Evolutionary conservation across 2,329 filamentous ascomycete genomes (phyloP).

Genomic region (Pleoardoris graminearum): DNA sequence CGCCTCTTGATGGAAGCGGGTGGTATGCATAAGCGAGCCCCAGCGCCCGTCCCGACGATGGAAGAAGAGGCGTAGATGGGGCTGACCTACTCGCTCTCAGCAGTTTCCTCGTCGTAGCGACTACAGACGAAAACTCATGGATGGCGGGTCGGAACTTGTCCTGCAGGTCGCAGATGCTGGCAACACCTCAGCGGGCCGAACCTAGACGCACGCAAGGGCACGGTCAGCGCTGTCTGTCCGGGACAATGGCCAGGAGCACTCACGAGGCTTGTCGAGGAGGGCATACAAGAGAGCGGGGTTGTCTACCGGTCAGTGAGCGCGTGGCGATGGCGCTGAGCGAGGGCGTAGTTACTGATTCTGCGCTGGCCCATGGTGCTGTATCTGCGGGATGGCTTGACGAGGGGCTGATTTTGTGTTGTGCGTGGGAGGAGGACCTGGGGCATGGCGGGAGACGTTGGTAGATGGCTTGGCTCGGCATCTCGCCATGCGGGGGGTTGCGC

Average conservation of each 20-base stretch:
- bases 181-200: conserved; percentile 21
- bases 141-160: conserved; percentile 88
- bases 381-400: background rate
- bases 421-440: conserved; percentile 17
- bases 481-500: too few relatives aligned
- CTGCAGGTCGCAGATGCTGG: conserved; percentile 89
- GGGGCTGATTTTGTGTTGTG: conserved; percentile 9
- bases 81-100: conserved; percentile 51
- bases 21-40: conserved; percentile 4
- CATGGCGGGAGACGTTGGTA: conserved; percentile 1
- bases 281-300: conserved; percentile 49
- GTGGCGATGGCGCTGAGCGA: conserved; percentile 15
- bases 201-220: conserved; percentile 6
- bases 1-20: background rate
- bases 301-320: conserved; percentile 33
- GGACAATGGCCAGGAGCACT: background rate
- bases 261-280: conserved; percentile 6
- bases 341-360: conserved; percentile 35
- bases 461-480: background rate
- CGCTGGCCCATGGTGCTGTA: conserved; percentile 32
- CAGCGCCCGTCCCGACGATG: background rate
- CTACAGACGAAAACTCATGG: conserved; percentile 78
- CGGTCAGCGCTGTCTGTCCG: background rate
- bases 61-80: conserved; percentile 47
- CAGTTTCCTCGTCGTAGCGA: conserved; percentile 57